Conservation (phyloP, 371 early-diverging fungal species). For the Mucor mucedo region DNA sequence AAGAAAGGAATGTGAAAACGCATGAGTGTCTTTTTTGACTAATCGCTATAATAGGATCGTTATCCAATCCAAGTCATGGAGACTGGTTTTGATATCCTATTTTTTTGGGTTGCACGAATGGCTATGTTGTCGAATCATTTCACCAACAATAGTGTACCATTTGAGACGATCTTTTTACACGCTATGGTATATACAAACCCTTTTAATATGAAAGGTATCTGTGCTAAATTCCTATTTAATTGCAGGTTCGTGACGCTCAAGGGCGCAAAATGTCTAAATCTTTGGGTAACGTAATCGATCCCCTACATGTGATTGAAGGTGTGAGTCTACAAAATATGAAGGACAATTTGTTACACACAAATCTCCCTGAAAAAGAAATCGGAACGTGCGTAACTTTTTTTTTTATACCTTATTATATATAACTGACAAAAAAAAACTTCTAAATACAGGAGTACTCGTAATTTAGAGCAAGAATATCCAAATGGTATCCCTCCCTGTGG, state of each 20-base stretch:
- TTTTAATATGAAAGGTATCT: not conserved
- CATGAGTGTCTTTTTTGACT: not conserved
- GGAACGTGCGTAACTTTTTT: constrained; percentile 46
- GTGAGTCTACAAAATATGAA: constrained; percentile 73
- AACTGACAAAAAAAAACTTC: constrained; percentile 6
- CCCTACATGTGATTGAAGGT: constrained; percentile 94
- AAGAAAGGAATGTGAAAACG: not conserved
- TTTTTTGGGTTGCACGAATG: constrained; percentile 99
- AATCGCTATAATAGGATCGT: constrained; percentile 33
- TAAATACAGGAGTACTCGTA: constrained; percentile 54
- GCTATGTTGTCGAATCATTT: constrained; percentile 96
- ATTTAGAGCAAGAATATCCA: constrained; percentile 89
- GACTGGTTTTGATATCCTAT: constrained; percentile 99
- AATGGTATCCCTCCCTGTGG: constrained; percentile 97
- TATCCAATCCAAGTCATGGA: constrained; percentile 95
- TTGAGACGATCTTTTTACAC: constrained; percentile 83
- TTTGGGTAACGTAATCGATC: constrained; percentile 98
- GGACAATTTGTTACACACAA: constrained; percentile 71
- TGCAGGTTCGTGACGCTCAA: constrained; percentile 89
- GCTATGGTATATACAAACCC: constrained; percentile 64
- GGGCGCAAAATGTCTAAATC: constrained; percentile 99
- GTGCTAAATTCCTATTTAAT: not conserved
- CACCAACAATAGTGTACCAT: constrained; percentile 77
- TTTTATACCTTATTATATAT: not conserved
- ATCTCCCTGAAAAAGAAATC: constrained; percentile 86